Percentiles rank a stretch among this genome's conserved stretches.
Evolutionary conservation across 2,329 filamentous ascomycete species (phyloP).

Genomic region (Ramularia collo-cygni): DNA sequence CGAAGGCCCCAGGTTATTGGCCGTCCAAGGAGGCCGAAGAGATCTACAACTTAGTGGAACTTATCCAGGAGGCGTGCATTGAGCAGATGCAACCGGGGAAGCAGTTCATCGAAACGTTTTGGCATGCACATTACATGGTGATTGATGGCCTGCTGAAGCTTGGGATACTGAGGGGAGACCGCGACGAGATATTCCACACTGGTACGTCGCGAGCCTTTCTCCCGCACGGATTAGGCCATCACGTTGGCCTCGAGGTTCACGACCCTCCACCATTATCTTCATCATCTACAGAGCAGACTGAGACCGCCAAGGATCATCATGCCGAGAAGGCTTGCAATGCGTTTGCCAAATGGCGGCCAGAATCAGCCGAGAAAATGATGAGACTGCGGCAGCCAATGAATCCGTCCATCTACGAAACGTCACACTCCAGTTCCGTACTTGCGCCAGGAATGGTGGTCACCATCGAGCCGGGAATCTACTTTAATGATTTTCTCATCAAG

Average conservation of each 20-base stretch:
- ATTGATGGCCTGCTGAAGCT: slow-evolving; percentile 70
- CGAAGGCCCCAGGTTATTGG: slow-evolving; percentile 50
- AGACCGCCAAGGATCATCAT: too few relatives aligned
- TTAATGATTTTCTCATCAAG: slow-evolving; percentile 66
- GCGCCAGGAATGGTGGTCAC: slow-evolving; percentile 75
- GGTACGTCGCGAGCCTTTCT: slow-evolving; percentile 41
- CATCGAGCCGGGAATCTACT: slow-evolving; percentile 85
- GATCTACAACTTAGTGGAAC: slow-evolving; percentile 72
- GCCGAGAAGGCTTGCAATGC: neutral
- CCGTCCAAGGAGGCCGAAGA: slow-evolving; percentile 57
- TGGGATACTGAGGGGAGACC: slow-evolving; percentile 62
- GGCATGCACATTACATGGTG: slow-evolving; percentile 69
- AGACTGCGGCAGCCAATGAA: slow-evolving; percentile 29
- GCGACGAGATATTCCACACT: slow-evolving; percentile 38
- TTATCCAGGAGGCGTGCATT: slow-evolving; percentile 78
- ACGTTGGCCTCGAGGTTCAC: slow-evolving; percentile 46
- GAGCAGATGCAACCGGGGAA: slow-evolving; percentile 65
- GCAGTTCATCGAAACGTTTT: slow-evolving; percentile 70
- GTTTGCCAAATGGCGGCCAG: slow-evolving; percentile 36
- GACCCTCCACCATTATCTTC: too few relatives aligned
- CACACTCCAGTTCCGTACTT: slow-evolving; percentile 6
- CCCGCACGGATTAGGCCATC: slow-evolving; percentile 45
- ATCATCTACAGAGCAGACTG: too few relatives aligned
- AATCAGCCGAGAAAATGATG: slow-evolving; percentile 73
- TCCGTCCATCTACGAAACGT: slow-evolving; percentile 1